Conservation (phyloP, 305 asterid genomes). For the Withania somnifera region DNA sequence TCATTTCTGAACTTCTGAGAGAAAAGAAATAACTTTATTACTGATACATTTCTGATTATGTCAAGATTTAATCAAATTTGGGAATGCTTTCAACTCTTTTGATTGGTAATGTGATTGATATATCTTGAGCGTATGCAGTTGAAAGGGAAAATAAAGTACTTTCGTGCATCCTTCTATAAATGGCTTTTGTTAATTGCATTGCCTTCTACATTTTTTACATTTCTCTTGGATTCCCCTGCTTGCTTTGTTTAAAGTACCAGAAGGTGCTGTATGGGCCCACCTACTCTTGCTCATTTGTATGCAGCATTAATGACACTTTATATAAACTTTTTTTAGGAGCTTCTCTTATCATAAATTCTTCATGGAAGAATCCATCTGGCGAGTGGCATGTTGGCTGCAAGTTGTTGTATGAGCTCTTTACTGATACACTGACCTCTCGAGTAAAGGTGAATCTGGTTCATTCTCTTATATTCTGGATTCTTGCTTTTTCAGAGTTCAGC, state of each 20-base stretch:
- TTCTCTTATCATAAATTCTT: constrained; percentile 53
- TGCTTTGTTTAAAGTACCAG: neutral
- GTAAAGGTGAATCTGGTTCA: constrained; percentile 47
- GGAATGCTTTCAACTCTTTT: neutral
- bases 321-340: constrained; percentile 19
- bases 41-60: neutral
- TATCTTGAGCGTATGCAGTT: neutral
- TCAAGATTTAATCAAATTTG: neutral
- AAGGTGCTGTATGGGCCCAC: neutral
- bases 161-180: neutral
- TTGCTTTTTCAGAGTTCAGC: neutral
- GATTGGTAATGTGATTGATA: neutral
- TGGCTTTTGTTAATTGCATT: neutral
- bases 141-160: neutral
- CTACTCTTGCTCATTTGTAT: constrained; percentile 5
- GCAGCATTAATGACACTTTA: neutral
- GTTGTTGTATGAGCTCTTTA: constrained; percentile 77
- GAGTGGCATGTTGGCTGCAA: constrained; percentile 92
- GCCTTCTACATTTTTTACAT: neutral
- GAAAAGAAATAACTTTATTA: neutral
- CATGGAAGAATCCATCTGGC: constrained; percentile 91
- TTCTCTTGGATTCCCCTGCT: neutral
- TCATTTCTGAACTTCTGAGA: neutral
- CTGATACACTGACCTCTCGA: constrained; percentile 58
- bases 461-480: neutral